Evolutionary conservation across 129 eudicot species (phyloP).

Genomic region (Artemisia annua): DNA sequence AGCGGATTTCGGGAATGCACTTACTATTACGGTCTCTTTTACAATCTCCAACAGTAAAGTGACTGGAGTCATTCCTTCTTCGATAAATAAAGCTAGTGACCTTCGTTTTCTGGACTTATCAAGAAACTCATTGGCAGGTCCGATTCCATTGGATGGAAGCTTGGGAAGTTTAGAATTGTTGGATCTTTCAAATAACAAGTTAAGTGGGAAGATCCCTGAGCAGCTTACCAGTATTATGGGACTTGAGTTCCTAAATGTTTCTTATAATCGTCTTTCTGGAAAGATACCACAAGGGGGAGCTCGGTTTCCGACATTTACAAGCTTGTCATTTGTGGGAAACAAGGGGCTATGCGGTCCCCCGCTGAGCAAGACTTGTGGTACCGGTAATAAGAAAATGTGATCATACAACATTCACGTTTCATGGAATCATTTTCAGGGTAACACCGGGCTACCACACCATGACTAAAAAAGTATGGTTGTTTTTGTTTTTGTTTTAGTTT

Average conservation of each 20-base stretch:
- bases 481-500: too few species aligned
- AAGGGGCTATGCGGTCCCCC: constrained; percentile 38
- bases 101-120: constrained; percentile 44
- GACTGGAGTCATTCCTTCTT: constrained; percentile 45
- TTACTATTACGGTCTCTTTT: constrained; percentile 27
- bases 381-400: too few species aligned
- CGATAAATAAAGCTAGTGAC: constrained; percentile 41
- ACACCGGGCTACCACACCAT: too few species aligned
- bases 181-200: constrained; percentile 30
- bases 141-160: constrained; percentile 17
- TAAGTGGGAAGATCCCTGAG: constrained; percentile 34
- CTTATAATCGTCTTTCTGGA: constrained; percentile 42
- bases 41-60: constrained; percentile 46
- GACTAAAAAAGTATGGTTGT: too few species aligned
- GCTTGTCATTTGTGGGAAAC: constrained; percentile 38
- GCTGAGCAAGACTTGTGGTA: background rate
- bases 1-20: constrained; percentile 32
- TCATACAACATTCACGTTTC: too few species aligned
- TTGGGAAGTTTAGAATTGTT: constrained; percentile 13
- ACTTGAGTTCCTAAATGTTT: constrained; percentile 25
- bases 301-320: constrained; percentile 14
- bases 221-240: background rate
- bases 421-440: too few species aligned
- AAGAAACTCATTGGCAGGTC: background rate
- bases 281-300: constrained; percentile 32